Percentiles rank a stretch among this genome's conserved stretches.
These are phyloP conservation scores for Astrothelium macrocarpum DNA, from an alignment of 495 filamentous ascomycete genomes.

Conservation along the genomic window DNA sequence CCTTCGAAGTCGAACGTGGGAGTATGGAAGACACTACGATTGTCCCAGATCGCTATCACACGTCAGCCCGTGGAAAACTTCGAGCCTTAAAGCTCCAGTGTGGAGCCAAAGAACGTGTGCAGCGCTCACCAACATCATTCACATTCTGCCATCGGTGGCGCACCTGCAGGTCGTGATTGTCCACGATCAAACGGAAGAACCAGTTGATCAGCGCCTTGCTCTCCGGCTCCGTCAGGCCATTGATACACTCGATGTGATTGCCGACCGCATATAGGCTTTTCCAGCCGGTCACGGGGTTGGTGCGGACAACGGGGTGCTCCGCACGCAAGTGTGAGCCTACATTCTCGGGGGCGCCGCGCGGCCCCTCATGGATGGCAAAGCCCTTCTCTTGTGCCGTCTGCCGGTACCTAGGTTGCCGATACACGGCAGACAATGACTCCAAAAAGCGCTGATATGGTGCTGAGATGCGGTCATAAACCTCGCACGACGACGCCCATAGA, in stretches of 20 bases:
- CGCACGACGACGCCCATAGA: constrained; percentile 68
- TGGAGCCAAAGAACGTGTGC: too few species aligned
- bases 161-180: constrained; percentile 77
- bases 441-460: constrained; percentile 55
- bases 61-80: too few species aligned
- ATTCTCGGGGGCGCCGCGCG: constrained; percentile 59
- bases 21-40: constrained; percentile 58
- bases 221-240: constrained; percentile 59
- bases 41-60: constrained; percentile 80
- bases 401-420: constrained; percentile 52
- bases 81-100: too few species aligned
- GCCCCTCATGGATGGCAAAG: constrained; percentile 43
- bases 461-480: constrained; percentile 68
- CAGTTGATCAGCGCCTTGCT: constrained; percentile 50
- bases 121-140: too few species aligned
- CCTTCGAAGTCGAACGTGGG: constrained; percentile 62
- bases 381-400: constrained; percentile 44
- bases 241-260: constrained; percentile 52
- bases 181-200: constrained; percentile 53
- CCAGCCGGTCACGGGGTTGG: constrained; percentile 79
- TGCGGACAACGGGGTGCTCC: constrained; percentile 63
- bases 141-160: constrained; percentile 43
- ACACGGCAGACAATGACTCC: constrained; percentile 58
- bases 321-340: constrained; percentile 51
- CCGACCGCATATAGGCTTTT: constrained; percentile 60